phyloP scores from a whole-genome alignment of 148 eudicot genomes.

The Bassia scoparia region DNA sequence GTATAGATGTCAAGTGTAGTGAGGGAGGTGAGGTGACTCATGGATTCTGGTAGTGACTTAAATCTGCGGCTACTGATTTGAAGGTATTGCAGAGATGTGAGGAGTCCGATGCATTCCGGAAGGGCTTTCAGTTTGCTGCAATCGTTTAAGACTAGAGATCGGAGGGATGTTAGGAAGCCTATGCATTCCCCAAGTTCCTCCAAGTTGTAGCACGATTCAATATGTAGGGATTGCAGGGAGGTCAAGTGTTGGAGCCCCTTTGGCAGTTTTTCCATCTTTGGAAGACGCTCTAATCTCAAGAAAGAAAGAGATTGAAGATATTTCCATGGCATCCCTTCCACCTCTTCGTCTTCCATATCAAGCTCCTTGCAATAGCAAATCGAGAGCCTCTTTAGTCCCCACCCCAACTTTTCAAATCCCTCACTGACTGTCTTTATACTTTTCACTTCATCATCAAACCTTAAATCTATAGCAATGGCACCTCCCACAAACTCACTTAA shows the following conservation, averaged over 20 bases:
- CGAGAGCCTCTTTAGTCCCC: neutral
- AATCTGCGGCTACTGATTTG: neutral
- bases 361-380: neutral
- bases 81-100: constrained; percentile 3
- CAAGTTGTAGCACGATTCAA: neutral
- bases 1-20: neutral
- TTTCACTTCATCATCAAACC: neutral
- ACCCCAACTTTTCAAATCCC: neutral
- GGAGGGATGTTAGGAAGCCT: neutral
- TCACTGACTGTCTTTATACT: neutral
- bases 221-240: neutral
- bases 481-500: neutral
- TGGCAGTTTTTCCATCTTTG: constrained; percentile 11
- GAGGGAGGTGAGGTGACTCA: neutral
- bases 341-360: neutral
- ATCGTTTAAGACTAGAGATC: too few relatives aligned
- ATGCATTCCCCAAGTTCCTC: constrained; percentile 14
- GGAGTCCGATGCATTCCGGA: constrained; percentile 1
- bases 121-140: too few relatives aligned
- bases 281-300: neutral
- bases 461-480: neutral
- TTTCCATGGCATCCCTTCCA: constrained; percentile 1
- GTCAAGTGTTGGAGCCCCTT: constrained; percentile 15
- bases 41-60: constrained; percentile 5
- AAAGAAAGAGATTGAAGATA: neutral